phyloP scores from a whole-genome alignment of 345 rosid genomes.

The Draba incana region DNA sequence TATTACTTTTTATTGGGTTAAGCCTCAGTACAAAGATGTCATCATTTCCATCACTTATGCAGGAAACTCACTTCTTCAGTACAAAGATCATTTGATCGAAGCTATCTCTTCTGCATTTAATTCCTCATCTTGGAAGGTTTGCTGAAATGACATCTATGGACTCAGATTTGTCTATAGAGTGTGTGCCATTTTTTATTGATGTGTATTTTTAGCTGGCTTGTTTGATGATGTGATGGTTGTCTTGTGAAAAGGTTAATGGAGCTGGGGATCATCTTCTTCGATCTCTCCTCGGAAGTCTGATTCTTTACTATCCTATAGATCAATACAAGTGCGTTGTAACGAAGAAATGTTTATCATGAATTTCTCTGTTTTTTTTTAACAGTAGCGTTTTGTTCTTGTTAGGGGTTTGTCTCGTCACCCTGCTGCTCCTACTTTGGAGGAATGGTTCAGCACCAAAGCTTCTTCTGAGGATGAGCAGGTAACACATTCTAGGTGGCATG shows the following conservation, averaged over 20 bases:
- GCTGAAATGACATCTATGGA: slow-evolving; percentile 21
- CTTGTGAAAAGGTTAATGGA: slow-evolving; percentile 75
- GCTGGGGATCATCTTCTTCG: slow-evolving; percentile 95
- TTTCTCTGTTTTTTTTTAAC: slow-evolving; percentile 13
- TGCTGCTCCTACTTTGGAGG: slow-evolving; percentile 77
- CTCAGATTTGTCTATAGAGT: slow-evolving; percentile 12
- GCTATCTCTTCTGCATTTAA: slow-evolving; percentile 83
- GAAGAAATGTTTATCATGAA: slow-evolving; percentile 13
- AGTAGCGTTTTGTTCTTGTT: slow-evolving; percentile 39
- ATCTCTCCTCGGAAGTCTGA: slow-evolving; percentile 83
- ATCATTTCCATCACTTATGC: slow-evolving; percentile 89
- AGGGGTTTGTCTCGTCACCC: slow-evolving; percentile 83
- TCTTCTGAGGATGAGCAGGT: slow-evolving; percentile 54
- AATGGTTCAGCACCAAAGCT: slow-evolving; percentile 94
- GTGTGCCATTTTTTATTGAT: slow-evolving; percentile 22
- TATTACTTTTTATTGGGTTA: background rate
- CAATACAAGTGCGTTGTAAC: slow-evolving; percentile 71
- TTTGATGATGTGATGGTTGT: slow-evolving; percentile 27
- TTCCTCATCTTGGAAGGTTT: slow-evolving; percentile 97
- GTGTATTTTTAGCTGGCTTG: slow-evolving; percentile 17
- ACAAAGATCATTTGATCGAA: slow-evolving; percentile 73
- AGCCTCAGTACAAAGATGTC: too few relatives aligned
- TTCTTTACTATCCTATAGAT: slow-evolving; percentile 88
- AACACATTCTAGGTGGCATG: slow-evolving; percentile 79
- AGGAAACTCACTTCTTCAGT: slow-evolving; percentile 80